Base-by-base conservation (phyloP, 805 yeast genomes). In the Ogataea methanolica region DNA sequence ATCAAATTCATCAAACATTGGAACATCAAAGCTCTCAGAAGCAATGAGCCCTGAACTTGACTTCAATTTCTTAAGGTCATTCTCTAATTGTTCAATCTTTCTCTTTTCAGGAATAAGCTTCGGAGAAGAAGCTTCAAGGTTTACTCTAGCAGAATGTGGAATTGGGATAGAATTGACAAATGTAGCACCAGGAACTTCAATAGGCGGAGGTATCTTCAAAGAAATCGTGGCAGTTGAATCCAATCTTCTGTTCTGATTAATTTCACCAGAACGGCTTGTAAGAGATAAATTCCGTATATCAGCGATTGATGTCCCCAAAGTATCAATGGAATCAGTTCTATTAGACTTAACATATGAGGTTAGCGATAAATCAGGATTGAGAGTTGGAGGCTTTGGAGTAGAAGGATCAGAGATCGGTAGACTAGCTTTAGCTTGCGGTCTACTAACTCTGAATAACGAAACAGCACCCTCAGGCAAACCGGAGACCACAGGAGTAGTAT, bases 391-490 rank as follows among this genome's bases (percentile, higher is more conserved):
- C 17, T 39, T 49, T 16, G 49, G 33, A 8, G 34, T 39, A 23
- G 42, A 16, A 16, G 36, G 36, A 23, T 45, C 22, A 16, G 46
- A 22, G 21, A 41, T 19, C 21, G 43, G 35, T 21, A 46, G 9
- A 26, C 31, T 26, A n/a, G 38, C 11, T 9, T 35, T 47, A 15
- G 36, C 47, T 6, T 46, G 44, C 5, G 46, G 50, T 15, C 44
- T 43, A 17, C 35, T 49, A 33, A 53, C 48, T 37, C 62, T 60
- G 49, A 68, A 68, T 12, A 66, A 56, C 4, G 68, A 52, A 8
- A 62, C 55, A n/a, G 62, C 53, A 11, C 67, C 63, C 8, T 59
- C 56, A 8, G 68, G 66, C 6, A 61, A 42, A 2, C 62, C 62
- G 9, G 63, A 49, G 19, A 50, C 49, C 26, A 54, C 45, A 46